Evolutionary conservation across 176 grass and related monocot species (phyloP).

Genomic region (Raddia guianensis): DNA sequence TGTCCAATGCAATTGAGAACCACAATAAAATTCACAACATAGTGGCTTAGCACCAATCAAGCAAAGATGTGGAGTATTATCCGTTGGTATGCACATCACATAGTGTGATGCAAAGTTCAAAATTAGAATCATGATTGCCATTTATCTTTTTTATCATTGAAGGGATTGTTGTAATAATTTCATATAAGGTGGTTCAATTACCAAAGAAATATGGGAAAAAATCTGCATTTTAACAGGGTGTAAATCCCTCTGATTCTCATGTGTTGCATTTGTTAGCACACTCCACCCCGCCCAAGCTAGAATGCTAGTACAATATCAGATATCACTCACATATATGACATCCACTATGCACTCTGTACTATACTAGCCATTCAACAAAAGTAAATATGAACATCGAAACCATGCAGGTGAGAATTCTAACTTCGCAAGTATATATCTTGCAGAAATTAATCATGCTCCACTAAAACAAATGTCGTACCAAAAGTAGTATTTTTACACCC

Average conservation of each 20-base stretch:
- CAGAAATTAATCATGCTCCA: slow-evolving; percentile 20
- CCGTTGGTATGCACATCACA: not conserved
- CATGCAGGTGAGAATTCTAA: not conserved
- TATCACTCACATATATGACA: not conserved
- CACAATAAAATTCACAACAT: too few relatives aligned
- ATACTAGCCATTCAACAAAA: not conserved
- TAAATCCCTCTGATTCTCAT: not conserved
- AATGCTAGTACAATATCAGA: slow-evolving; percentile 9
- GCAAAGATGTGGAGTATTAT: not conserved
- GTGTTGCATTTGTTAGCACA: not conserved
- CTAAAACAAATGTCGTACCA: slow-evolving; percentile 23
- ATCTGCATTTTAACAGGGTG: not conserved
- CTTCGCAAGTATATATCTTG: not conserved
- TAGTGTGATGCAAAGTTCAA: not conserved
- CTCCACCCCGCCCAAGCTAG: not conserved
- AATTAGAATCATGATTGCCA: not conserved
- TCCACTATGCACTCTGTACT: not conserved
- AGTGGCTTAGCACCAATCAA: not conserved
- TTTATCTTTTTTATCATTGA: not conserved
- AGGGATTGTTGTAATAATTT: not conserved
- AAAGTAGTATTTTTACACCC: slow-evolving; percentile 6
- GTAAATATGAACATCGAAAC: not conserved
- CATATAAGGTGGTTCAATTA: not conserved
- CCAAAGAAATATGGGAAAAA: not conserved
- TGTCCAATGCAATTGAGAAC: too few relatives aligned